Evolutionary conservation across 164 flowering plant genomes (phyloP).

Genomic region (Warburgia ugandensis): DNA sequence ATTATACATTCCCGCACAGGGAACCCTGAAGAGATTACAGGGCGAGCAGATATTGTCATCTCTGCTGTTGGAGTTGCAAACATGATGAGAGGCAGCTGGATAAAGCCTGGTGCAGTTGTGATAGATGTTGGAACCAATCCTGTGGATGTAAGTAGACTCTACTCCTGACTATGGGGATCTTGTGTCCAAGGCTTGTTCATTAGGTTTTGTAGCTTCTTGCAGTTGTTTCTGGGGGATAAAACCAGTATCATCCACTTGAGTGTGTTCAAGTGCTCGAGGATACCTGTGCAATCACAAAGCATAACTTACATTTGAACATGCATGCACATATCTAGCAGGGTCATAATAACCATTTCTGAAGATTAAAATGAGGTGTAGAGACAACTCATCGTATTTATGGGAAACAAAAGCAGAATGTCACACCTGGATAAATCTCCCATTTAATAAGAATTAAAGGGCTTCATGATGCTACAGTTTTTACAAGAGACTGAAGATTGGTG

Average conservation of each 20-base stretch:
- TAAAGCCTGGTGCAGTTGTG: constrained; percentile 86
- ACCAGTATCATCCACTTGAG: no score
- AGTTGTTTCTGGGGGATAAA: no score
- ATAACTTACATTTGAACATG: no score
- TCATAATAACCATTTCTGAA: neutral
- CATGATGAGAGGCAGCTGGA: constrained; percentile 74
- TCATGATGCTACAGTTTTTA: no score
- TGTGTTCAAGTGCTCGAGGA: no score
- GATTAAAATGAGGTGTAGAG: neutral
- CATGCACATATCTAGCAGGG: no score
- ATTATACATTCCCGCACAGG: constrained; percentile 53
- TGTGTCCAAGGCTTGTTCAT: neutral
- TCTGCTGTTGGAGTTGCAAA: constrained; percentile 76
- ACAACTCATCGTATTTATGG: neutral
- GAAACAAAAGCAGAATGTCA: no score
- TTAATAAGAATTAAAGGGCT: no score
- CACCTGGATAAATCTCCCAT: no score
- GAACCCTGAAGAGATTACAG: constrained; percentile 54
- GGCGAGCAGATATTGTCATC: constrained; percentile 81
- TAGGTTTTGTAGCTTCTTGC: neutral
- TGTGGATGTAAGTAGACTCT: constrained; percentile 38
- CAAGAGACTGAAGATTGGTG: no score
- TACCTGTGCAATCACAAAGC: no score
- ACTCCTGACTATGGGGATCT: neutral
- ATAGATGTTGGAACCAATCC: constrained; percentile 84